Conservation (phyloP, 306 rosid species). For the Vicia sativa region DNA sequence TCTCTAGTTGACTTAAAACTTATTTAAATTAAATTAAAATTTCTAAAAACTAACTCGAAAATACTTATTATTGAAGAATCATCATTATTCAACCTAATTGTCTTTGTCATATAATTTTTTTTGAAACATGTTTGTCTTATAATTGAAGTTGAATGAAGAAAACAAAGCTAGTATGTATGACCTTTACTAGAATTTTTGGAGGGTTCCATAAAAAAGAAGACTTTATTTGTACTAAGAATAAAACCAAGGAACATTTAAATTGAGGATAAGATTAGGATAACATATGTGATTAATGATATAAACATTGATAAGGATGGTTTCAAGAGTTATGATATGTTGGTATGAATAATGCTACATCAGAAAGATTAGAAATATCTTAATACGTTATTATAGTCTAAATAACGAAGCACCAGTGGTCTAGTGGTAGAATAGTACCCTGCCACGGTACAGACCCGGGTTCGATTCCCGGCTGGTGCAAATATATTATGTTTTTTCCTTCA, state of each 20-base stretch:
- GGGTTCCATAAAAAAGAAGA: neutral
- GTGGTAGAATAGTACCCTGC: conserved; percentile 95
- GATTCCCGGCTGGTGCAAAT: conserved; percentile 75
- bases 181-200: neutral
- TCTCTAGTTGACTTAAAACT: too few species aligned
- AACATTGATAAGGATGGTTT: neutral
- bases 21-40: too few species aligned
- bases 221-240: neutral
- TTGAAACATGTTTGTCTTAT: neutral
- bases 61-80: too few species aligned
- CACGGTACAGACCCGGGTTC: conserved; percentile 74
- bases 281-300: neutral
- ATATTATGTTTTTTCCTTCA: too few species aligned
- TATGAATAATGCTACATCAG: too few species aligned
- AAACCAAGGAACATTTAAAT: neutral
- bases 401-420: conserved; percentile 99
- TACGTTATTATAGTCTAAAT: too few species aligned
- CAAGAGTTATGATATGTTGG: neutral
- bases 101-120: neutral
- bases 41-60: too few species aligned
- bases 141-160: too few species aligned
- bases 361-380: too few species aligned
- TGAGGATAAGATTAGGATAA: neutral
- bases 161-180: neutral
- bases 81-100: too few species aligned